phyloP scores from a whole-genome alignment of 768 basidiomycete genomes.

The Lactarius deliciosus region DNA sequence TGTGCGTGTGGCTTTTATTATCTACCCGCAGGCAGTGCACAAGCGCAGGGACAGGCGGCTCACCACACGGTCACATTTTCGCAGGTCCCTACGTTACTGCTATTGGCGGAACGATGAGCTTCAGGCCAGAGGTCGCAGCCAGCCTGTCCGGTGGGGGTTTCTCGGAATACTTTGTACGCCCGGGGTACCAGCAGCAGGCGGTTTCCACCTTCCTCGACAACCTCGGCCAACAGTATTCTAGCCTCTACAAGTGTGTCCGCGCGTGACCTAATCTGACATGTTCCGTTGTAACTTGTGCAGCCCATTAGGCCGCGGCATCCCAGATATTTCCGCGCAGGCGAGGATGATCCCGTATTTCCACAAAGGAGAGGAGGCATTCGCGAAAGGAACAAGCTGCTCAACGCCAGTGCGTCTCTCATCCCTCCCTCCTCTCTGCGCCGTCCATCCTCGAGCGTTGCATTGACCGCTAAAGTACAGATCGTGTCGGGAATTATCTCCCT shows the following conservation, averaged over 20 bases:
- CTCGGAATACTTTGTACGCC: neutral
- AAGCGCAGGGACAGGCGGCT: neutral
- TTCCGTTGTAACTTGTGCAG: neutral
- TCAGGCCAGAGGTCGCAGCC: neutral
- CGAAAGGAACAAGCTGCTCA: neutral
- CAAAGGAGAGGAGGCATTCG: neutral
- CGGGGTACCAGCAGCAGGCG: neutral
- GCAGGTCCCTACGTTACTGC: neutral
- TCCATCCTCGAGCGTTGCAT: neutral
- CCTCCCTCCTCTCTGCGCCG: neutral
- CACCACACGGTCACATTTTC: neutral
- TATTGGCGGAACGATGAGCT: neutral
- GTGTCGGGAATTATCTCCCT: neutral
- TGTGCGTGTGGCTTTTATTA: neutral
- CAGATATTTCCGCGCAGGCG: neutral
- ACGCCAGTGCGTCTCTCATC: neutral
- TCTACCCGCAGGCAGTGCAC: neutral
- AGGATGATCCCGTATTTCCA: no score
- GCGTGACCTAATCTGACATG: neutral
- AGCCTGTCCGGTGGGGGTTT: neutral
- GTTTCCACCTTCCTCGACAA: neutral
- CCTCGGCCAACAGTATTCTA: neutral
- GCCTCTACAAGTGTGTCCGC: neutral
- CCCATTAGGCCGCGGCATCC: neutral
- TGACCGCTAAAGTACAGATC: neutral